Percentiles rank a stretch among this genome's conserved stretches.
Evolutionary conservation across 352 stramenopile species (phyloP).

Genomic region (Pythium coloratum): DNA sequence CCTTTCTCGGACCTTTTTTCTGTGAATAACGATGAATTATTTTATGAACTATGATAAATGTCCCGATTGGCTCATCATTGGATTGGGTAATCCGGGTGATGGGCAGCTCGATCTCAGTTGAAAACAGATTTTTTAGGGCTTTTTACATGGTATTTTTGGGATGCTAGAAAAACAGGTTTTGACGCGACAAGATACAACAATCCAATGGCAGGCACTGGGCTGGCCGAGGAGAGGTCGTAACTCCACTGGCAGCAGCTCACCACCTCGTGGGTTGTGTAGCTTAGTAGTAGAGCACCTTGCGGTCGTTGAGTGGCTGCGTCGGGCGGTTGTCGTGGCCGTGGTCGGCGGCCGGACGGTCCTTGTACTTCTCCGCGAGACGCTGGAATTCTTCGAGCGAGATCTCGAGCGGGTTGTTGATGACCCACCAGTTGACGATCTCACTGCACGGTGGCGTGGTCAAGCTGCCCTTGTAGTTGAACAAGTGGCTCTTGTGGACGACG

Average conservation of each 20-base stretch:
- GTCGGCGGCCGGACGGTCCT: slow-evolving; percentile 34
- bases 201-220: too few relatives aligned
- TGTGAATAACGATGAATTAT: neutral
- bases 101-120: neutral
- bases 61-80: neutral
- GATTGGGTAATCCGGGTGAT: neutral
- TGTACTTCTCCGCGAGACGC: slow-evolving; percentile 37
- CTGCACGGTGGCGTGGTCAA: slow-evolving; percentile 59
- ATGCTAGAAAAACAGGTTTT: slow-evolving; percentile 3
- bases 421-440: slow-evolving; percentile 63
- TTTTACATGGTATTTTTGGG: slow-evolving; percentile 2
- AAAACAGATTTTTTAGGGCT: neutral
- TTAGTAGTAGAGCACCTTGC: slow-evolving; percentile 51
- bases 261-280: neutral
- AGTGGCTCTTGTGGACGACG: slow-evolving; percentile 49
- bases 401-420: slow-evolving; percentile 54
- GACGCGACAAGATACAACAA: neutral
- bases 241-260: neutral
- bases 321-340: slow-evolving; percentile 48
- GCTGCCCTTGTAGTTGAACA: slow-evolving; percentile 69
- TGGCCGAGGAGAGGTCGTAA: neutral
- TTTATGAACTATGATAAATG: neutral
- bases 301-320: slow-evolving; percentile 51
- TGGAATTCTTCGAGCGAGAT: slow-evolving; percentile 42
- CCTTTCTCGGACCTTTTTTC: neutral